Conservation (phyloP, 2,329 filamentous ascomycete species). For the Phialophora expanda region DNA sequence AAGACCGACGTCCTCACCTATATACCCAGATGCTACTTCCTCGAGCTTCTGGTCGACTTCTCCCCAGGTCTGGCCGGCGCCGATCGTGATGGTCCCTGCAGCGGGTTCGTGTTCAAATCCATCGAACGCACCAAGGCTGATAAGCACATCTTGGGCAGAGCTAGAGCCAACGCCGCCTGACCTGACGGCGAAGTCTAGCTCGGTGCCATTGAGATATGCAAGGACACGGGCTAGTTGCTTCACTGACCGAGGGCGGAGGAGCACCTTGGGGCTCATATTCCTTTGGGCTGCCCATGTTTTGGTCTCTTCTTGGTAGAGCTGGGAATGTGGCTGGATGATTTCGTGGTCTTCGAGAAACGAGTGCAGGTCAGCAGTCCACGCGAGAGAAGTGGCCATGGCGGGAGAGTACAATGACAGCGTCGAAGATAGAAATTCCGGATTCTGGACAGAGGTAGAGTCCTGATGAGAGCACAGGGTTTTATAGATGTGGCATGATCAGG, state of each 20-base stretch:
- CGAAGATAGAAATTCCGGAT: background rate
- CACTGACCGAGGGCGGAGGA: background rate
- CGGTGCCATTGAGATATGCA: slow-evolving; percentile 3
- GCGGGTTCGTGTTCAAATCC: slow-evolving; percentile 3
- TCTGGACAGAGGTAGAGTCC: background rate
- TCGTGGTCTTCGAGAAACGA: background rate
- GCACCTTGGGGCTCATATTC: slow-evolving; percentile 9
- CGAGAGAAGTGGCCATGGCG: slow-evolving; percentile 1
- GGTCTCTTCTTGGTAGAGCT: slow-evolving; percentile 8
- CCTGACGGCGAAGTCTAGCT: slow-evolving; percentile 9
- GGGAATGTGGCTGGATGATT: background rate
- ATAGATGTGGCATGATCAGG: background rate
- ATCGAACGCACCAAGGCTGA: slow-evolving; percentile 9
- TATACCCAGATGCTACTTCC: slow-evolving; percentile 2
- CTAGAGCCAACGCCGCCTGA: slow-evolving; percentile 10
- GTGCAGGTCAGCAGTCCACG: slow-evolving; percentile 6
- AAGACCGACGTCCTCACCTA: background rate
- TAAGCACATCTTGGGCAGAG: slow-evolving; percentile 9
- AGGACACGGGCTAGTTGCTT: background rate
- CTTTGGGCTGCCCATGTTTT: slow-evolving; percentile 12
- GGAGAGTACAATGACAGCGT: background rate
- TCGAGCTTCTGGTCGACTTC: slow-evolving; percentile 15
- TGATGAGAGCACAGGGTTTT: background rate
- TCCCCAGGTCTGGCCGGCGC: slow-evolving; percentile 15
- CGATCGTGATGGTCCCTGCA: slow-evolving; percentile 12